Base-by-base conservation (phyloP, 164 flowering plant genomes). In the Berberis vulgaris region DNA sequence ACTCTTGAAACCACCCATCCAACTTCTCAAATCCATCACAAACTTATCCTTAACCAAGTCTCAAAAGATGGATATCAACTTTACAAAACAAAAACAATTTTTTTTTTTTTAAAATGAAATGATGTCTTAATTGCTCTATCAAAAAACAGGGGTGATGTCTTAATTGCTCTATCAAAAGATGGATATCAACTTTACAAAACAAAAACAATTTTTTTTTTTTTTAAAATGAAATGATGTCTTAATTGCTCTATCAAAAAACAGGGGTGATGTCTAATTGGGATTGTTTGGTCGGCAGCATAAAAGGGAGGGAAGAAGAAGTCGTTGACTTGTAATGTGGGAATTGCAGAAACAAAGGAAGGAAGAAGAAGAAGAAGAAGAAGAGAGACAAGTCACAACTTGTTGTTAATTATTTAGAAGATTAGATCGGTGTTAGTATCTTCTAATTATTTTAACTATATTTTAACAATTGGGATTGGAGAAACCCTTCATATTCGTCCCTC, bases 291-390 rank as follows among this genome's bases (percentile, higher is more conserved):
- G 43, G 45, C 43, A 7, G 13, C 12, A 54, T 59, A 38, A 54
- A 41, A 49, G 45, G 13, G 57, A 3, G 43, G 60, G 26, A 12
- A 7, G 45, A 38, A 7, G 59, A 63, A 9, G 67, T 69, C 26
- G 69, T 84, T 80, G 86, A 80, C 84, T 75, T 78, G 54, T 4
- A 12, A 47, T 65, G 75, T 81, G 61, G 77, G 77, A 71, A 66
- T 62, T 63, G 64, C 70, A 65, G 81, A 72, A 74, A 66, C 71
- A 57, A 9, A 58, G 65, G 65, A 57, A 58, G 53, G 65, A 55
- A 40, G 65, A 70, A 66, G 60, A 59, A 41, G 69, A 26, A n/a
- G 41, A 54, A 52, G 44, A 47, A 43, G 6, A 10, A 62, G 52
- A 44, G 50, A 45, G 71, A 5, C 4, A 57, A 5, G 5, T 40